A percentile compares a stretch with the other conserved stretches of the same genome.
Conservation (phyloP, 2,329 filamentous ascomycete genomes). For the Fusarium protoensiforme region DNA sequence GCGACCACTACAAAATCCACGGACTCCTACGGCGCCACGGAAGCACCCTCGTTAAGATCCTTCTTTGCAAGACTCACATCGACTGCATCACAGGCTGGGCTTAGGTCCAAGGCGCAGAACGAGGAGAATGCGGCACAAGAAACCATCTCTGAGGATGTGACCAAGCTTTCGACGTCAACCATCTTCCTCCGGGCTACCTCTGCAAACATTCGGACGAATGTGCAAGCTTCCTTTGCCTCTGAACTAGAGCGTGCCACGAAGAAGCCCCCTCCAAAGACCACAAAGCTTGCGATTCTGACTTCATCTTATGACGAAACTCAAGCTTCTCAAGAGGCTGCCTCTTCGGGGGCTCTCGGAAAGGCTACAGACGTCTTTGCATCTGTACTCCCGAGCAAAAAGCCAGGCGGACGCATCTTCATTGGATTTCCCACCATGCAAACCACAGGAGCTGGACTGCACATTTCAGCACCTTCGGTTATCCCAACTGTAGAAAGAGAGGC, state of each 20-base stretch:
- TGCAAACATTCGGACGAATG: constrained; percentile 81
- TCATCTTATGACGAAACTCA: constrained; percentile 87
- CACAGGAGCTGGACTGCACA: constrained; percentile 91
- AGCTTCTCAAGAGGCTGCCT: constrained; percentile 67
- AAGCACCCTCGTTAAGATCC: constrained; percentile 73
- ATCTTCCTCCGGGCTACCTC: constrained; percentile 92
- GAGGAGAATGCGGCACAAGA: constrained; percentile 73
- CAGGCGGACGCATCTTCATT: constrained; percentile 90
- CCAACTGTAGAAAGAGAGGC: constrained; percentile 97
- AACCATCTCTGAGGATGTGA: constrained; percentile 76
- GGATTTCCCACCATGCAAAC: constrained; percentile 98
- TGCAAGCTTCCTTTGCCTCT: constrained; percentile 77
- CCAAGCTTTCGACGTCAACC: constrained; percentile 75
- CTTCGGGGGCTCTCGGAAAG: constrained; percentile 60
- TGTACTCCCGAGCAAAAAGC: constrained; percentile 86
- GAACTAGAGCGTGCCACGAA: constrained; percentile 97
- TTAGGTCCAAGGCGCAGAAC: constrained; percentile 66
- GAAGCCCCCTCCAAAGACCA: constrained; percentile 91
- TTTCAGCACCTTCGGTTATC: constrained; percentile 95
- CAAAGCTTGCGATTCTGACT: constrained; percentile 87
- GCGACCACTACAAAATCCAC: constrained; percentile 53
- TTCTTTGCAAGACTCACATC: constrained; percentile 85
- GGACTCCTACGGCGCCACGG: constrained; percentile 61
- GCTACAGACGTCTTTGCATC: constrained; percentile 86
- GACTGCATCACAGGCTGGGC: constrained; percentile 59